Base-by-base conservation (phyloP, 2,329 filamentous ascomycete species). In the Ilyonectria destructans region DNA sequence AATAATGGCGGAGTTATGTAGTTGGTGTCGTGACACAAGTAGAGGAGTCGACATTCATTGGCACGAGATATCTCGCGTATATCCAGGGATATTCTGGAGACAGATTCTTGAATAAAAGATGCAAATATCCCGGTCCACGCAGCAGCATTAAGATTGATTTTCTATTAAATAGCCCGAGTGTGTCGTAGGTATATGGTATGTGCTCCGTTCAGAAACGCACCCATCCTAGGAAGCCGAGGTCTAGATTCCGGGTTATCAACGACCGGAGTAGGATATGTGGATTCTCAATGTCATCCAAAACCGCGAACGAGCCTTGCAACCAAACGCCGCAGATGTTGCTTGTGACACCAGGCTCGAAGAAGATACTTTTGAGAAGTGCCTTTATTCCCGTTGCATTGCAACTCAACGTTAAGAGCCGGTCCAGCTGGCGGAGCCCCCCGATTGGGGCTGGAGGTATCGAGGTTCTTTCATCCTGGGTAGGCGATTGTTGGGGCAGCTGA, bases 271-370 rank as follows among this genome's bases (percentile, higher is more conserved):
- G 71, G 4, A 49, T 5, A 33, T 68, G 26, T 0, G 64, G 58
- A 19, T 71, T 57, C 17, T 66, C 52, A 12, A 65, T 19, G n/a
- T 48, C 26, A 40, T 65, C 31, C 2, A 74, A 49, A 26, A 74
- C 64, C 1, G 69, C 69, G 49, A 75, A 71, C 6, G 72, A 62
- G 33, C 72, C 67, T 23, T 57, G 68, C 15, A 74, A 19, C 71
- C 71, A 75, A 7, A 62, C 60, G 1, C 72, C 73, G 10, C 72
- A 75, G 31, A 70, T 31, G 23, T 74, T 75, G 37, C 67, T 65
- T 19, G 40, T 19, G 12, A 72, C 58, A 13, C 59, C 59, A 23
- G 51, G 66, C 33, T 75, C 68, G 54, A 68, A 74, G 19, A 75
- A 75, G n/a, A 71, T 33, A 59, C 72, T 75, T 9, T 19, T 35